A percentile compares a stretch with the other conserved stretches of the same genome.
phyloP scores from a whole-genome alignment of 148 eudicot species.

The Amaranthus hypochondriacus region DNA sequence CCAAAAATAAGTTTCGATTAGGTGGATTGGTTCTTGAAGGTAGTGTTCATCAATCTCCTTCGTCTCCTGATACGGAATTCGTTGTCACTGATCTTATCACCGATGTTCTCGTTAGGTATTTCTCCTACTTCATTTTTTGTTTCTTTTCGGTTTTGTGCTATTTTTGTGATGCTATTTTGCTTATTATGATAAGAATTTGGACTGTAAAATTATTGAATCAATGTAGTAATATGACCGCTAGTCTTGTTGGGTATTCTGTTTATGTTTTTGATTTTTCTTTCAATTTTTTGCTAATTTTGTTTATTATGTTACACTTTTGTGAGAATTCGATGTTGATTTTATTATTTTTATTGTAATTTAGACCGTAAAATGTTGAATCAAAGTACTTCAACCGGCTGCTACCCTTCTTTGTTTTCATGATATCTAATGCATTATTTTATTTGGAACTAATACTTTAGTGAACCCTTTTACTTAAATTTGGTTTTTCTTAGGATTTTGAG shows the following conservation, averaged over 20 bases:
- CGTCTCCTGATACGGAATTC: slow-evolving; percentile 69
- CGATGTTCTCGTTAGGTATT: slow-evolving; percentile 69
- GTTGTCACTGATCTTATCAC: slow-evolving; percentile 79
- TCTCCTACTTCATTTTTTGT: background rate
- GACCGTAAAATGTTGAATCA: no score
- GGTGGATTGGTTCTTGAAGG: slow-evolving; percentile 89
- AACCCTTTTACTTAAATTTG: no score
- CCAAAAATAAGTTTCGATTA: slow-evolving; percentile 50
- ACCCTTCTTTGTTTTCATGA: no score
- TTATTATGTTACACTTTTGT: no score
- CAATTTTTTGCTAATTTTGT: no score
- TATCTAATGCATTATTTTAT: no score
- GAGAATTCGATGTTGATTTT: no score
- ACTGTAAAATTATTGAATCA: background rate
- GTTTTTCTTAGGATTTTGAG: no score
- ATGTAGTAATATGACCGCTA: background rate
- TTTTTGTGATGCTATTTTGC: background rate
- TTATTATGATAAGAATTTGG: background rate
- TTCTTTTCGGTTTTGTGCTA: background rate
- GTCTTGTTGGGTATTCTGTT: background rate
- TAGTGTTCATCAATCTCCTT: slow-evolving; percentile 53
- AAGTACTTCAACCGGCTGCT: no score
- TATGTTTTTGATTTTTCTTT: background rate
- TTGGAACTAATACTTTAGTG: no score
- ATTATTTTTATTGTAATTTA: no score